phyloP scores from a whole-genome alignment of 192 early-diverging fungal species.

The Irineochytrium annulatum region DNA sequence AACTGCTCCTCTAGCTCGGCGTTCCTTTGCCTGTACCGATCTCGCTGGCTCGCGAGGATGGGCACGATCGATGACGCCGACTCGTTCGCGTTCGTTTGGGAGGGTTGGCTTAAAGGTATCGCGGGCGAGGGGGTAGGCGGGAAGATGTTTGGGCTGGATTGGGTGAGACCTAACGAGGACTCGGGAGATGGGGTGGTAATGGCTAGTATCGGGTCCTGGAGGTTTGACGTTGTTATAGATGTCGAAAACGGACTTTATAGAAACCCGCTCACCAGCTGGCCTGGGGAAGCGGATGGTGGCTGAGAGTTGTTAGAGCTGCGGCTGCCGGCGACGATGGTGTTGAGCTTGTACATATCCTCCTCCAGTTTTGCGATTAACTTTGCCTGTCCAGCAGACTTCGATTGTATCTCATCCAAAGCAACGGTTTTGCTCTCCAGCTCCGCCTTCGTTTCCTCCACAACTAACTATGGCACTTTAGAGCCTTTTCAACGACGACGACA shows the following conservation, averaged over 20 bases:
- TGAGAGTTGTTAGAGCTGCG: no score
- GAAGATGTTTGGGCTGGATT: not conserved
- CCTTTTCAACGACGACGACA: not conserved
- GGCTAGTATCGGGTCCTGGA: not conserved
- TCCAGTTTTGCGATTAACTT: slow-evolving; percentile 53
- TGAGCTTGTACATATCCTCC: slow-evolving; percentile 44
- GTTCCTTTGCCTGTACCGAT: slow-evolving; percentile 84
- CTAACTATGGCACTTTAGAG: not conserved
- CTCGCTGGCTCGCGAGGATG: slow-evolving; percentile 83
- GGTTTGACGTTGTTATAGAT: not conserved
- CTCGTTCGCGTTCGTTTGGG: not conserved
- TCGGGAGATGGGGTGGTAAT: not conserved
- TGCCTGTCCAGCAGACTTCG: slow-evolving; percentile 50
- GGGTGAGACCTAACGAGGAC: not conserved
- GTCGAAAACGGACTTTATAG: not conserved
- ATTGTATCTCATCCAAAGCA: slow-evolving; percentile 37
- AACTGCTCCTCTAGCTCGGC: slow-evolving; percentile 73
- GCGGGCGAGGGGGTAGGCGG: not conserved
- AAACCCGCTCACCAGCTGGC: no score
- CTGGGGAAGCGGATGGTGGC: no score
- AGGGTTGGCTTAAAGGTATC: not conserved
- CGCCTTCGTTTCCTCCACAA: slow-evolving; percentile 27
- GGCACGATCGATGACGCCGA: slow-evolving; percentile 61
- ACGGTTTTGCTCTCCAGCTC: slow-evolving; percentile 19
- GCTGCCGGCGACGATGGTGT: slow-evolving; percentile 19